Evolutionary conservation across 148 eudicot species (phyloP), one percentile per base, ranked within the genome.

Genomic region (Cornus controversa): DNA sequence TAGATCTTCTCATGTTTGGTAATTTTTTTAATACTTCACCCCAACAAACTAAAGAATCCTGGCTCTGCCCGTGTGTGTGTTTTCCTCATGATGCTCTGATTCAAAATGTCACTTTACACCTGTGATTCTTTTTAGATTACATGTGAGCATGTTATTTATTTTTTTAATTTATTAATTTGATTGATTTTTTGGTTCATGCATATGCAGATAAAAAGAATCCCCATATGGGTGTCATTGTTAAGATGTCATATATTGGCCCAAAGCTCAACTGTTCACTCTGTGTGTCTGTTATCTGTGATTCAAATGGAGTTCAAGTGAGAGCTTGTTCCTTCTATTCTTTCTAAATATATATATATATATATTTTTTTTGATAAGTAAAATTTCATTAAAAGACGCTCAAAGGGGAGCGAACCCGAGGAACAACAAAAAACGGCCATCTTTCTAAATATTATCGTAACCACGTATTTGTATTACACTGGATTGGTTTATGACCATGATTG

Each of bases 241-340:
- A 81, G 76, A 86, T 95, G 91, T 84, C 89, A 76, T 85, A 79
- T 75, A 77, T 20, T 27, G 77, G 76, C 67, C 76, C 68, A 23
- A 79, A 71, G 78, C 67, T 15, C 66, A 91, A 94, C 85, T 94
- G 98, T 76, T 94, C 98, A 40, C 90, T 94, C 70, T 80, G 90
- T 27, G 98, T 94, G 53, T 88, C 97, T 77, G 87, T 94, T 72
- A 78, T 91, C 40, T 94, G 98, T 77, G 89, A 92, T 81, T 67
- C 78, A 67, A 85, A 79, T 36, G 82, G 85, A 78, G 47, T 89
- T 75, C 85, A 85, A 82, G 98, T 91, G 78, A 76, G 93, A 80
- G 60, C 74, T 71, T 27, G 67, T 60, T 70, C 53, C 73, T 36
- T 75, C 27, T 45, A 34, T 34, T n/a, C 42, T 73, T 77, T 77